Evolutionary conservation across 202 grass and related monocot genomes (phyloP).

Genomic region (Carex sylvatica): DNA sequence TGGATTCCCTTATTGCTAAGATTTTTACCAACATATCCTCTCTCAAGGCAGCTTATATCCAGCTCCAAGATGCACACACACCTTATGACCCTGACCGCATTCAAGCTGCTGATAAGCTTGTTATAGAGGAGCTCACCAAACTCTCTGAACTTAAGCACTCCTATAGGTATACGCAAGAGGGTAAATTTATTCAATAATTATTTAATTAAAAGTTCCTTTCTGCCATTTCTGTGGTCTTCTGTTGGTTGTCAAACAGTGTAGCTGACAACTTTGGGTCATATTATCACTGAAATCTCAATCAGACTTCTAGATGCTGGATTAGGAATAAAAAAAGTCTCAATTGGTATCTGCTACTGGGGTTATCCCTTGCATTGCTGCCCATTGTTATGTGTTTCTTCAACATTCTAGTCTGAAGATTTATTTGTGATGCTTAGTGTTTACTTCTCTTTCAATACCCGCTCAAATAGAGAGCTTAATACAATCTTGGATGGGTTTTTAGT

Average conservation of each 20-base stretch:
- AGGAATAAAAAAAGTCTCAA: too few species aligned
- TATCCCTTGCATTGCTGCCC: too few species aligned
- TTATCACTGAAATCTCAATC: background rate
- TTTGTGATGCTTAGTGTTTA: too few species aligned
- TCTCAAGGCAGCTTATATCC: constrained; percentile 84
- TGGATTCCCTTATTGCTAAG: constrained; percentile 68
- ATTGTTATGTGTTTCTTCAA: too few species aligned
- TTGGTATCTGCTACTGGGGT: too few species aligned
- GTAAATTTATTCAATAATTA: background rate
- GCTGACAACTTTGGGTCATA: background rate
- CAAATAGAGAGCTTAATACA: too few species aligned
- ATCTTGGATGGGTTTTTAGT: too few species aligned
- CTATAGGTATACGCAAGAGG: constrained; percentile 54
- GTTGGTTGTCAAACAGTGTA: background rate
- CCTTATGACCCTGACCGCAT: constrained; percentile 95
- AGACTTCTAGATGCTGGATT: too few species aligned
- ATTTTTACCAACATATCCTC: constrained; percentile 96
- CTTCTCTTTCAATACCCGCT: too few species aligned
- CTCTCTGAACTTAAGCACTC: constrained; percentile 96
- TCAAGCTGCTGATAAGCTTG: constrained; percentile 81
- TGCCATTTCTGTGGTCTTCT: background rate
- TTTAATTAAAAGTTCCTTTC: background rate
- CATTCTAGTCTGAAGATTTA: too few species aligned
- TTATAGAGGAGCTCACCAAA: constrained; percentile 86
- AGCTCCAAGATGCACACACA: constrained; percentile 96